Evolutionary conservation across 1,284 basidiomycete species (phyloP).

Genomic region (Omphalotus olearius): DNA sequence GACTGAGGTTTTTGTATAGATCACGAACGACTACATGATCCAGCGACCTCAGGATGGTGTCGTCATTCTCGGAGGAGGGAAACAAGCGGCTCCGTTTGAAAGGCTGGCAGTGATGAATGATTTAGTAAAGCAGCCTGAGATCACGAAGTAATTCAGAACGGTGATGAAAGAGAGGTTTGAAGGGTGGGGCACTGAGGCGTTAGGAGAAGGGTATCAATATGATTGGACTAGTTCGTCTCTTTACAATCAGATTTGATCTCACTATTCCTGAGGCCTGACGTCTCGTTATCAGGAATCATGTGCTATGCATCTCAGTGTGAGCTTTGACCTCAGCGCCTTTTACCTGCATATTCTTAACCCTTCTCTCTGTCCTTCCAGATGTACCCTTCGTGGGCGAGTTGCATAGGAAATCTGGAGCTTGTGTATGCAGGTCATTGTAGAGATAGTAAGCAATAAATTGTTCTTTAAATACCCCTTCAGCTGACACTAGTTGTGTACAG

Average conservation of each 20-base stretch:
- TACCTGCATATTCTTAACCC: background rate
- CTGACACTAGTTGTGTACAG: background rate
- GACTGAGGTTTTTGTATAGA: background rate
- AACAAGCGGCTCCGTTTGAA: background rate
- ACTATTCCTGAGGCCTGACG: background rate
- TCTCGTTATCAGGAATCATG: conserved; percentile 6
- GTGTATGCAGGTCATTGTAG: conserved; percentile 11
- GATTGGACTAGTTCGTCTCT: conserved; percentile 8
- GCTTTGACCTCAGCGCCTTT: background rate
- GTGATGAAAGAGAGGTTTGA: conserved; percentile 3
- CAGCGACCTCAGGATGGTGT: conserved; percentile 8
- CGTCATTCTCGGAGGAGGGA: conserved; percentile 10
- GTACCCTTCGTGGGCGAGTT: conserved; percentile 9
- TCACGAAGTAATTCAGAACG: conserved; percentile 4
- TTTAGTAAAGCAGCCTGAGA: background rate
- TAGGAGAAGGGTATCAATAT: conserved; percentile 5
- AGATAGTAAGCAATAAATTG: background rate
- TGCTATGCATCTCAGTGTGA: conserved; percentile 7
- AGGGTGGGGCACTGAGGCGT: background rate
- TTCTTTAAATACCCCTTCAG: background rate
- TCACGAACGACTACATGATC: conserved; percentile 7
- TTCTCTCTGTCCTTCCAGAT: background rate
- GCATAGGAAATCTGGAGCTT: conserved; percentile 6
- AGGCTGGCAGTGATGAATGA: background rate
- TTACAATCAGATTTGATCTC: background rate